A percentile compares a stretch with the other conserved stretches of the same genome.
phyloP scores from a whole-genome alignment of 1,139 yeast genomes.

The Suhomyces terraborum region DNA sequence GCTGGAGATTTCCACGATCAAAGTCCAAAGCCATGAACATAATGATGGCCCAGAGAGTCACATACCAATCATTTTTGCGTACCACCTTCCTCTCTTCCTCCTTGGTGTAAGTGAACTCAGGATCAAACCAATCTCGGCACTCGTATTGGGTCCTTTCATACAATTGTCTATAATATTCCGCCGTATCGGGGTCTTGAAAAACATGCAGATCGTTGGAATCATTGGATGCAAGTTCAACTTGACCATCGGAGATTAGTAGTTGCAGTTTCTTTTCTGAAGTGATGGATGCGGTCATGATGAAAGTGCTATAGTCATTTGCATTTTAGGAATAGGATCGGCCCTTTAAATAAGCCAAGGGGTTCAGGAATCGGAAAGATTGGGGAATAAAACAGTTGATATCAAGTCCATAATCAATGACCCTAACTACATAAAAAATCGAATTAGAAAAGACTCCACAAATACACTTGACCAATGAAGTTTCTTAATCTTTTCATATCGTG shows the following conservation, averaged over 20 bases:
- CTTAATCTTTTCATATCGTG: neutral
- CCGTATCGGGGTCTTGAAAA: conserved; percentile 40
- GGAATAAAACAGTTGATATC: no score
- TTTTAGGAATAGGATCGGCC: neutral
- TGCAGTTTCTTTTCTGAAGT: conserved; percentile 6
- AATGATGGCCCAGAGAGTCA: conserved; percentile 49
- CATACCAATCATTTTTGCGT: conserved; percentile 47
- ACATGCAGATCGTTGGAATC: conserved; percentile 9
- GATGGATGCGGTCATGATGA: conserved; percentile 3
- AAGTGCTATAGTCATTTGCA: neutral
- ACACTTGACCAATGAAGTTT: neutral
- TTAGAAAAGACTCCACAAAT: no score
- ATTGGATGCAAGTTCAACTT: conserved; percentile 7
- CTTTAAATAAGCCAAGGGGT: neutral
- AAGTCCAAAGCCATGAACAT: conserved; percentile 55
- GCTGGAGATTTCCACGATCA: conserved; percentile 52
- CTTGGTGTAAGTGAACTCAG: conserved; percentile 45
- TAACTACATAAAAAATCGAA: no score
- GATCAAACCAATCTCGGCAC: conserved; percentile 46
- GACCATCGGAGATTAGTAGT: conserved; percentile 1
- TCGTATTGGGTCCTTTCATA: conserved; percentile 50
- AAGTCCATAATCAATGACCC: no score
- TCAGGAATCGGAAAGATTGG: no score
- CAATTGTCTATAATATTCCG: conserved; percentile 38
- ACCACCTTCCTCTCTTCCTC: conserved; percentile 45